A percentile compares a stretch with the other conserved stretches of the same genome.
Evolutionary conservation across 305 asterid species (phyloP).

Genomic region (Ruellia speciosa): DNA sequence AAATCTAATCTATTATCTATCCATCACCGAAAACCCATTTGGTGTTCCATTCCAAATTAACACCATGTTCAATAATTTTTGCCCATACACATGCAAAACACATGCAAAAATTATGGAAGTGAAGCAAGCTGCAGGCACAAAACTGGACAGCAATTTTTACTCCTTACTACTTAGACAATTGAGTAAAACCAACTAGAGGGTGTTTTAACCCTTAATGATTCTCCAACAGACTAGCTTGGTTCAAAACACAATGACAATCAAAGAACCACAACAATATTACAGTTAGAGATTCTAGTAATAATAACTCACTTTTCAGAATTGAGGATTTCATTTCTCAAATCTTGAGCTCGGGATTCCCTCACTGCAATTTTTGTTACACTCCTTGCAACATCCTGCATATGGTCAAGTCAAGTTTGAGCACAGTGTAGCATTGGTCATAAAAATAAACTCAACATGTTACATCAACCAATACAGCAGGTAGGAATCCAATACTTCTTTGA

Average conservation of each 20-base stretch:
- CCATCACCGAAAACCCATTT: too few species aligned
- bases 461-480: neutral
- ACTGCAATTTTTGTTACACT: constrained; percentile 75
- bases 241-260: too few species aligned
- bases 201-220: too few species aligned
- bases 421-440: constrained; percentile 7
- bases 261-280: neutral
- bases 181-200: neutral
- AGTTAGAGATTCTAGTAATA: constrained; percentile 1
- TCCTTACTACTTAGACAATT: too few species aligned
- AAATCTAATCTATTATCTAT: too few species aligned
- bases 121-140: too few species aligned
- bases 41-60: too few species aligned
- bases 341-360: constrained; percentile 80
- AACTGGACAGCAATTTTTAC: too few species aligned
- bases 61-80: too few species aligned
- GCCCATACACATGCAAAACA: too few species aligned
- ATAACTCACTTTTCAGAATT: constrained; percentile 82
- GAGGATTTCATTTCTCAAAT: constrained; percentile 85
- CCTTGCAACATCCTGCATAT: constrained; percentile 79
- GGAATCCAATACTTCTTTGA: neutral
- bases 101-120: too few species aligned
- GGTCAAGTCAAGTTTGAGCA: constrained; percentile 12
- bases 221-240: too few species aligned
- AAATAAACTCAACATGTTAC: constrained; percentile 3